These are phyloP conservation scores for Solanum lycopersicoides DNA, from an alignment of 257 asterid species.

Conservation along the genomic window DNA sequence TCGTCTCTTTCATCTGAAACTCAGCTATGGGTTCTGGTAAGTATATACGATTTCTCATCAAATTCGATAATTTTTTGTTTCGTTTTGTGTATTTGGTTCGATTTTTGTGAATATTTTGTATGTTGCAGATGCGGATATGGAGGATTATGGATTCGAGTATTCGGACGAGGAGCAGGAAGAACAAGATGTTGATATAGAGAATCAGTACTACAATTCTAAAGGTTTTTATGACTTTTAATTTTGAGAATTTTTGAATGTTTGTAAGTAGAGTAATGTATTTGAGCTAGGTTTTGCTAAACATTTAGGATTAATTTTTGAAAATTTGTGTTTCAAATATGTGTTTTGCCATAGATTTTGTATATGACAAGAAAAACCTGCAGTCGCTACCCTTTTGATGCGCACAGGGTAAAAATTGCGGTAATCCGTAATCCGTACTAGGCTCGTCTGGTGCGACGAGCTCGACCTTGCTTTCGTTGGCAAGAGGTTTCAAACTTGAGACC, in stretches of 20 bases:
- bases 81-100: not conserved
- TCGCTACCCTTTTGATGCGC: too few species aligned
- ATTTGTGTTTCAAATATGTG: too few species aligned
- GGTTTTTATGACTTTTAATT: slow-evolving; percentile 18
- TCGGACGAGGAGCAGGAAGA: slow-evolving; percentile 95
- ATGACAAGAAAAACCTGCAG: too few species aligned
- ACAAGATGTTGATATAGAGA: slow-evolving; percentile 90
- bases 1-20: not conserved
- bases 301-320: too few species aligned
- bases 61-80: not conserved
- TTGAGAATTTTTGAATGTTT: not conserved
- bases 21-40: not conserved
- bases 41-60: not conserved
- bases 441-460: too few species aligned
- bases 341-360: too few species aligned
- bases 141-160: slow-evolving; percentile 94
- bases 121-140: slow-evolving; percentile 82
- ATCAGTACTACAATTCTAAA: slow-evolving; percentile 90
- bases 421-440: too few species aligned
- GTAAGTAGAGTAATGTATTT: not conserved
- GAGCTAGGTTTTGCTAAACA: not conserved
- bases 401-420: too few species aligned
- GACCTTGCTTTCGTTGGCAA: too few species aligned
- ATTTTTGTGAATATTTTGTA: not conserved
- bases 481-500: too few species aligned